Evolutionary conservation across 257 asterid species (phyloP), one percentile per base, ranked within the genome.

Genomic region (Vinca minor): DNA sequence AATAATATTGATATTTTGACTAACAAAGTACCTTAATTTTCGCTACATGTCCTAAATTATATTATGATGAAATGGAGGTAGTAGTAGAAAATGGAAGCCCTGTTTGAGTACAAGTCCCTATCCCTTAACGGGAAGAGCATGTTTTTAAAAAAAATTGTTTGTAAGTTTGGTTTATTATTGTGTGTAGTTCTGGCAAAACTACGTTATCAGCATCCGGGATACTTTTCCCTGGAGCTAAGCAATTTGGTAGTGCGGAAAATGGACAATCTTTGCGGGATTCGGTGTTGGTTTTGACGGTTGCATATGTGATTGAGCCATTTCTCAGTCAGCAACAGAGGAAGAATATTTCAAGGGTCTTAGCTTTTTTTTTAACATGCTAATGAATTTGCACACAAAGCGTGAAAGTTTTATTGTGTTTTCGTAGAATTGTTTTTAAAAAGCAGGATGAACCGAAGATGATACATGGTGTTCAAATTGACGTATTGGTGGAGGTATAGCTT

Each of bases 181-280:
- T 65, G 57, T 52, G 69, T 49, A 92, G 98, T 79, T 82, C 93
- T 74, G 98, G 98, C 62, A 82, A 81, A 77, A 92, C 98, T 26
- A 86, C 86, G 71, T 83, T 92, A 52, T 92, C 98, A 36, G 96
- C 98, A 12, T 92, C 98, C 23, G 98, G 98, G 64, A 77, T 80
- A 88, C 81, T 92, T 71, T 73, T 92, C 64, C 95, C 92, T 7
- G 74, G 82, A 31, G 55, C 66, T 48, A 26, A 47, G 68, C 72
- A 71, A 69, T 38, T 53, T 55, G 74, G 66, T 47, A 47, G 69
- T 59, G 74, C 60, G 26, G 42, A 57, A 28, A 60, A 65, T 52
- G 44, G 48, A 35, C 60, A 68, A 50, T 73, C 78, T 54, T 38
- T 74, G n/a, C 81, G 71, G 44, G 65, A 63, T 62, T 77, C 73